Percentiles rank a stretch among this genome's conserved stretches.
Evolutionary conservation across 2,329 filamentous ascomycete genomes (phyloP).

Genomic region (Fusarium abutilonis): DNA sequence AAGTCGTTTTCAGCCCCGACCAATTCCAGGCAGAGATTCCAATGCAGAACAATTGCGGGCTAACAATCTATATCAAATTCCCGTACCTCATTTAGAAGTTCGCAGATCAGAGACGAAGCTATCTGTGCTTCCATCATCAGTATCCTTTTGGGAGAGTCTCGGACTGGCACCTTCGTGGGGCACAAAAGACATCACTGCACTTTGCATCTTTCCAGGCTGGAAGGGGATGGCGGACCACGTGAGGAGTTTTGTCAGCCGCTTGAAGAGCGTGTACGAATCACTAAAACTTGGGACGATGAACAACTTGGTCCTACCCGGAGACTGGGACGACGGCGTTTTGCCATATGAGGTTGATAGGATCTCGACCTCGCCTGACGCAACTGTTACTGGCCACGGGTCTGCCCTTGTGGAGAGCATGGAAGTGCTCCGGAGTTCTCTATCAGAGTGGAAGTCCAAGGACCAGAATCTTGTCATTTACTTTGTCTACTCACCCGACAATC

Average conservation of each 20-base stretch:
- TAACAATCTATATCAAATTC: constrained; percentile 69
- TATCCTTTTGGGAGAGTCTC: constrained; percentile 84
- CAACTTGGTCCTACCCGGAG: constrained; percentile 55
- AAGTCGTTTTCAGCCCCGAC: constrained; percentile 62
- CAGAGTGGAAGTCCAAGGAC: constrained; percentile 54
- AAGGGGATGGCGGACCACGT: constrained; percentile 70
- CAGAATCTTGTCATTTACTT: constrained; percentile 80
- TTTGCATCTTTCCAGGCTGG: constrained; percentile 76
- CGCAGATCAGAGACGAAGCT: constrained; percentile 74
- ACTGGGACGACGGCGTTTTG: constrained; percentile 58
- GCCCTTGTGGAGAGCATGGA: constrained; percentile 60
- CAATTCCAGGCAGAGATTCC: constrained; percentile 54
- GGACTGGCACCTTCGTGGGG: constrained; percentile 77
- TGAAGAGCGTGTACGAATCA: constrained; percentile 77
- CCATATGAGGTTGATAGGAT: constrained; percentile 61
- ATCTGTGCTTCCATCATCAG: constrained; percentile 77
- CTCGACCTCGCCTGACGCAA: constrained; percentile 53
- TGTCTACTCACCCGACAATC: constrained; percentile 72
- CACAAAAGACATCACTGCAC: constrained; percentile 73
- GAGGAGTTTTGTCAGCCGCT: constrained; percentile 71
- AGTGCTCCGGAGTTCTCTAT: constrained; percentile 58
- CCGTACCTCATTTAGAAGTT: constrained; percentile 76
- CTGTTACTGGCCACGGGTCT: constrained; percentile 56
- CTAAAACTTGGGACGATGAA: constrained; percentile 76
- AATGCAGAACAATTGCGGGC: constrained; percentile 59